Evolutionary conservation across 176 grass and related monocot species (phyloP).

Genomic region (Carex cristatella): DNA sequence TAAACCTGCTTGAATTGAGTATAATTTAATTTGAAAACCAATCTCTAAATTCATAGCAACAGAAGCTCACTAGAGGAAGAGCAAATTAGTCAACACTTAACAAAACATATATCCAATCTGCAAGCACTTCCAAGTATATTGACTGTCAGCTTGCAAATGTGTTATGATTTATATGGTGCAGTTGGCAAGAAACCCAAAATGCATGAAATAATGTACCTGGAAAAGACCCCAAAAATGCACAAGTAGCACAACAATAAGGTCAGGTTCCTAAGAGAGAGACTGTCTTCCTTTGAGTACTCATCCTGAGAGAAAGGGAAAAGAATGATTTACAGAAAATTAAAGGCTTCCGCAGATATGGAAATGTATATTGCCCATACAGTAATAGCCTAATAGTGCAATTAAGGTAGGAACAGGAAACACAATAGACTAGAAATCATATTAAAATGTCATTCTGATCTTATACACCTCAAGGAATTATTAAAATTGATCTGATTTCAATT

Average conservation of each 20-base stretch:
- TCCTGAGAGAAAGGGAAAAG: slow-evolving; percentile 41
- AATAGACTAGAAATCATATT: not conserved
- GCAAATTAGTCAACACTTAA: not conserved
- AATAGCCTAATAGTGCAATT: too few species aligned
- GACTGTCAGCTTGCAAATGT: not conserved
- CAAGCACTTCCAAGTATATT: not conserved
- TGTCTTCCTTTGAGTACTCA: slow-evolving; percentile 77
- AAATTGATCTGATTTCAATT: not conserved
- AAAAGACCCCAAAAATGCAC: slow-evolving; percentile 72
- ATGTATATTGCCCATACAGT: not conserved
- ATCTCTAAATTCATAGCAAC: not conserved
- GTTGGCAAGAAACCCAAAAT: not conserved
- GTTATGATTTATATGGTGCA: not conserved
- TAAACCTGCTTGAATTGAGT: not conserved
- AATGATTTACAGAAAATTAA: slow-evolving; percentile 12
- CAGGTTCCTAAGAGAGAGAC: slow-evolving; percentile 68
- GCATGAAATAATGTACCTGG: slow-evolving; percentile 45
- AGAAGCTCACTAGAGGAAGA: too few species aligned
- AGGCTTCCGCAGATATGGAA: not conserved
- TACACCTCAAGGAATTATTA: not conserved
- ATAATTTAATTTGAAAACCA: not conserved
- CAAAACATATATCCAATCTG: not conserved
- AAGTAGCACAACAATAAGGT: slow-evolving; percentile 69
- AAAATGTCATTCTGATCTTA: not conserved
- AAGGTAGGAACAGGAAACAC: not conserved